Percentiles rank a stretch among this genome's conserved stretches.
Evolutionary conservation across 139 green algal genomes (phyloP).

Genomic region (Micractinium conductrix): DNA sequence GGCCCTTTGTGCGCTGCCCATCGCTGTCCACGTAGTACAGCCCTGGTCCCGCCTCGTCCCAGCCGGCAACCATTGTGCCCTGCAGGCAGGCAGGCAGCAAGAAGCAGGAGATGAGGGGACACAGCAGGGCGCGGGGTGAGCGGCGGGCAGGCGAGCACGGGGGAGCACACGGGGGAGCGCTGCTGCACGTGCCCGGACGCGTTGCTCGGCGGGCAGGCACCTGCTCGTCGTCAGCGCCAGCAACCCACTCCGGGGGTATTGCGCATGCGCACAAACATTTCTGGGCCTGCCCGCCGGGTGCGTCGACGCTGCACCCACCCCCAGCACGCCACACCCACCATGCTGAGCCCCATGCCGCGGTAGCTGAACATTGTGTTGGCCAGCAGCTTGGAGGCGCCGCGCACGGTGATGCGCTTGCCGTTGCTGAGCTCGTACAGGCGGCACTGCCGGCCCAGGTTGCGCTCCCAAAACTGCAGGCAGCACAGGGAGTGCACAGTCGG

Average conservation of each 20-base stretch:
- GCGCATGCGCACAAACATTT: too few species aligned
- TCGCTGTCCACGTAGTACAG: constrained; percentile 99
- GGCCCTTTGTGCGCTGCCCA: constrained; percentile 92
- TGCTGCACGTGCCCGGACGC: too few species aligned
- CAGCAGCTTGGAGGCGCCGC: constrained; percentile 97
- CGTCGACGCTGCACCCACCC: not conserved
- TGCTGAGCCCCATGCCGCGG: constrained; percentile 95
- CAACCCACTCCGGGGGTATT: too few species aligned
- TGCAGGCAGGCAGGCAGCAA: too few species aligned
- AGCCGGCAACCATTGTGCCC: constrained; percentile 98
- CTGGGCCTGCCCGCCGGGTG: not conserved
- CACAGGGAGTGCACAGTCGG: too few species aligned
- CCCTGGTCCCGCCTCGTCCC: constrained; percentile 84
- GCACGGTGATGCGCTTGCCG: constrained; percentile 94
- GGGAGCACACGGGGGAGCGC: not conserved
- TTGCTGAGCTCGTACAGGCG: constrained; percentile 97
- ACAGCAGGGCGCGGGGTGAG: not conserved
- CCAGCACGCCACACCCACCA: constrained; percentile 66
- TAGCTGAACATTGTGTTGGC: constrained; percentile 99
- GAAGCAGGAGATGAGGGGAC: not conserved
- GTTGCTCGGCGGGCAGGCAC: too few species aligned
- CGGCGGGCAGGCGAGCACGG: too few species aligned
- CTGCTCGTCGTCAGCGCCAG: too few species aligned
- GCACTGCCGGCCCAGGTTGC: constrained; percentile 84
- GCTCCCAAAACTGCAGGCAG: constrained; percentile 45